Evolutionary conservation across 2,329 filamentous ascomycete species (phyloP).

Genomic region (Berkeleyomyces basicola): DNA sequence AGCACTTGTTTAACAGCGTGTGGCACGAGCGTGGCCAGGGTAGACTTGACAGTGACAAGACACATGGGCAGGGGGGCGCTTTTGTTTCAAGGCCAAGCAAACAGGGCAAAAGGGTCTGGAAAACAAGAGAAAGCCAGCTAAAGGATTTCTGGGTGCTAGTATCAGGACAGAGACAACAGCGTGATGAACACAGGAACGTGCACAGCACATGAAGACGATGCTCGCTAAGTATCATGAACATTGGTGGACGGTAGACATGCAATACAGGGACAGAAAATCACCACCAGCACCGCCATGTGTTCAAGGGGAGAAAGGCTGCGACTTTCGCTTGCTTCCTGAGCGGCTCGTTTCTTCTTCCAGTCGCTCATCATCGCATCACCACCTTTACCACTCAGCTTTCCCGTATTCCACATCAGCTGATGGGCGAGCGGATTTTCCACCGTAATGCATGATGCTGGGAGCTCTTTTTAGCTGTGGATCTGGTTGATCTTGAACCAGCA

Average conservation of each 20-base stretch:
- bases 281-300: not conserved
- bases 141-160: not conserved
- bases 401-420: not conserved
- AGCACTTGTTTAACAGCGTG: not conserved
- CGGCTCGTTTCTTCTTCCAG: too few species aligned
- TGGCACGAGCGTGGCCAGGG: not conserved
- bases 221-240: not conserved
- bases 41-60: not conserved
- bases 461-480: not conserved
- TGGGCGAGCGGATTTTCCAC: not conserved
- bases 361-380: not conserved
- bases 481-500: not conserved
- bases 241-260: not conserved
- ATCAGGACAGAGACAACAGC: not conserved
- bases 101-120: not conserved
- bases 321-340: too few species aligned
- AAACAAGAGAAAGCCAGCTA: not conserved
- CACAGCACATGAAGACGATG: not conserved
- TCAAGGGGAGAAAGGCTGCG: too few species aligned
- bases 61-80: not conserved
- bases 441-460: not conserved
- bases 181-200: not conserved
- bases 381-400: not conserved
- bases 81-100: not conserved
- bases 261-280: not conserved